Evolutionary conservation across 495 filamentous ascomycete genomes (phyloP).

Genomic region (Cladorrhinum samala): DNA sequence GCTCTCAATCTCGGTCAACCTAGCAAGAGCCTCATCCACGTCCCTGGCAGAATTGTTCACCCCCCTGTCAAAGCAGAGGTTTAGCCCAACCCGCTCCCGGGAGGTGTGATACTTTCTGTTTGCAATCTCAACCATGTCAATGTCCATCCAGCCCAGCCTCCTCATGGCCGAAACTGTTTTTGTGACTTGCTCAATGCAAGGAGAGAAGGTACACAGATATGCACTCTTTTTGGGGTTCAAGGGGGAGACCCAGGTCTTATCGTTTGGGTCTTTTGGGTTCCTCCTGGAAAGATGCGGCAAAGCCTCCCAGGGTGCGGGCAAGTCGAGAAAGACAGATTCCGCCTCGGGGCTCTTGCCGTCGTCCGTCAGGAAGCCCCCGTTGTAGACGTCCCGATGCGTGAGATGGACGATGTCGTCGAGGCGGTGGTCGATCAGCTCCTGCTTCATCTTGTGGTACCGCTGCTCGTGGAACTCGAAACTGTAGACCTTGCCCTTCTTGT

Average conservation of each 20-base stretch:
- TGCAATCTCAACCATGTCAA: conserved; percentile 82
- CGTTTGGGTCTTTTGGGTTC: conserved; percentile 25
- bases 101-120: conserved; percentile 72
- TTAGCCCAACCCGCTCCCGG: conserved; percentile 67
- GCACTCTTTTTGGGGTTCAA: conserved; percentile 61
- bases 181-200: conserved; percentile 92
- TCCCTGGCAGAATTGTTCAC: conserved; percentile 50
- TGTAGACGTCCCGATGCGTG: conserved; percentile 90
- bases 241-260: conserved; percentile 50
- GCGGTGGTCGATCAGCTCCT: conserved; percentile 71
- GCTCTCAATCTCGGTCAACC: conserved; percentile 66
- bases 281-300: conserved; percentile 73
- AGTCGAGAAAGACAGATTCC: conserved; percentile 81
- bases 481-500: conserved; percentile 66
- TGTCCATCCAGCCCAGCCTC: conserved; percentile 77
- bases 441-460: conserved; percentile 60
- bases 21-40: conserved; percentile 70
- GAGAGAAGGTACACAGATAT: conserved; percentile 87
- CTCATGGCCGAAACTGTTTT: conserved; percentile 74
- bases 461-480: conserved; percentile 91
- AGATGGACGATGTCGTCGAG: conserved; percentile 66
- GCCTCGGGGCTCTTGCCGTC: conserved; percentile 56
- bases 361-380: conserved; percentile 66
- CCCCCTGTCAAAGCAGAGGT: conserved; percentile 35
- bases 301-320: conserved; percentile 90